Evolutionary conservation across 73 alveolate genomes (phyloP), one percentile per base, ranked within the genome.

Genomic region (Paramecium biaurelia): DNA sequence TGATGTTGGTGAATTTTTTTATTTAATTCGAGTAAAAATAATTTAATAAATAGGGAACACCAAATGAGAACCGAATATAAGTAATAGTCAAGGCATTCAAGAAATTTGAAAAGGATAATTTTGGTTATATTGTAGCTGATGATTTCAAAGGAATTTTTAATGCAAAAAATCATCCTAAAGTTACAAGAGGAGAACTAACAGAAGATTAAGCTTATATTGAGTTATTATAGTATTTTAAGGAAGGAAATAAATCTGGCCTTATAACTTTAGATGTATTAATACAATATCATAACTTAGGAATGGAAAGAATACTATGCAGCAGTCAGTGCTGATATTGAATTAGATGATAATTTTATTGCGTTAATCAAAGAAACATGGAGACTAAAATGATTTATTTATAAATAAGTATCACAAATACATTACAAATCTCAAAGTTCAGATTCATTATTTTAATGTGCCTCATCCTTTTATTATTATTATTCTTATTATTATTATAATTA

Each of bases 271-370:
- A 88, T 90, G 96, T 72, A 72, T 5, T 23, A 23, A 53, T 53
- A 15, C 3, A 28, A 26, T 26, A 6, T 26, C 2, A 23, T 1
- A 14, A 30, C 1, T 9, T 35, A 72, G 86, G 86, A 93, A 93
- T 93, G 95, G 96, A 82, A 82, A 85, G 95, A 93, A 86, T 93
- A 93, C 70, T 93, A 88, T 90, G 95, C 96, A 49, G 96, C 96
- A 1, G 96, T 93, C 6, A 89, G 95, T 89, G 96, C 96, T 82
- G 92, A 92, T 90, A 92, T 93, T 59, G 96, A 90, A 49, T 67
- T 57, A 42, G 96, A 93, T 90, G 95, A 93, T 57, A 92, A 93
- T 93, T 93, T 93, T 85, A 89, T 93, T 34, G 35, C 43, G 9
- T 84, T 93, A 37, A 59, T 89, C 30, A 93, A 93, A 89, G 93